A percentile compares a stretch with the other conserved stretches of the same genome.
Evolutionary conservation across 306 rosid species (phyloP).

Genomic region (Dalbergia cochinchinensis): DNA sequence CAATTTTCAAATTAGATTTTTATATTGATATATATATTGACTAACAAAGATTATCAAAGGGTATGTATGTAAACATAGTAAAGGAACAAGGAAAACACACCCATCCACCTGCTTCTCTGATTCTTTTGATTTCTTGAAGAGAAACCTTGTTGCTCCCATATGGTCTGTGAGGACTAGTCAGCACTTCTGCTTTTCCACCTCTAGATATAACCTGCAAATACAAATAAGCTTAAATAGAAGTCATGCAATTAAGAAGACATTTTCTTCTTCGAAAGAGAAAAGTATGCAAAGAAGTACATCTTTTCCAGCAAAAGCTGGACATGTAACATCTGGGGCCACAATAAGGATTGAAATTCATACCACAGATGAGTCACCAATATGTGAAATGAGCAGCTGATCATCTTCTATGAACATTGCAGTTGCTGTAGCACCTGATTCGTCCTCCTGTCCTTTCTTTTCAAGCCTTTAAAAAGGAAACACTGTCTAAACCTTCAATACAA

Average conservation of each 20-base stretch:
- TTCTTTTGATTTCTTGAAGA: constrained; percentile 91
- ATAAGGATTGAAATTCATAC: constrained; percentile 55
- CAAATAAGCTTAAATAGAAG: constrained; percentile 37
- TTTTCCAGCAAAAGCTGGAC: background rate
- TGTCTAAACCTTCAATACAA: constrained; percentile 65
- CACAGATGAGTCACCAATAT: constrained; percentile 90
- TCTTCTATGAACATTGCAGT: constrained; percentile 74
- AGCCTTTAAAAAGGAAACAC: constrained; percentile 84
- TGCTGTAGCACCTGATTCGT: constrained; percentile 93
- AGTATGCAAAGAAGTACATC: constrained; percentile 6
- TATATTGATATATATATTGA: background rate
- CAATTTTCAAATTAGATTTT: constrained; percentile 17
- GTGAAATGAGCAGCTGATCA: constrained; percentile 76
- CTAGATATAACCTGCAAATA: constrained; percentile 79
- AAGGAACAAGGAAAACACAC: constrained; percentile 85
- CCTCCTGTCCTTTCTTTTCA: constrained; percentile 72
- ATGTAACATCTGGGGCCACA: constrained; percentile 11
- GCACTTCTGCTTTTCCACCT: constrained; percentile 79
- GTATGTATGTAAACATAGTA: constrained; percentile 21
- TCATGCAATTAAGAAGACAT: constrained; percentile 9
- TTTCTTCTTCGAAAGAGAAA: constrained; percentile 31
- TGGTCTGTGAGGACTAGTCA: constrained; percentile 92
- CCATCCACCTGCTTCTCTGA: constrained; percentile 99
- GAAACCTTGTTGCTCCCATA: constrained; percentile 83
- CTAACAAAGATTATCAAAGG: constrained; percentile 7